Conservation (phyloP, 495 filamentous ascomycete species). For the Neurospora sp. region DNA sequence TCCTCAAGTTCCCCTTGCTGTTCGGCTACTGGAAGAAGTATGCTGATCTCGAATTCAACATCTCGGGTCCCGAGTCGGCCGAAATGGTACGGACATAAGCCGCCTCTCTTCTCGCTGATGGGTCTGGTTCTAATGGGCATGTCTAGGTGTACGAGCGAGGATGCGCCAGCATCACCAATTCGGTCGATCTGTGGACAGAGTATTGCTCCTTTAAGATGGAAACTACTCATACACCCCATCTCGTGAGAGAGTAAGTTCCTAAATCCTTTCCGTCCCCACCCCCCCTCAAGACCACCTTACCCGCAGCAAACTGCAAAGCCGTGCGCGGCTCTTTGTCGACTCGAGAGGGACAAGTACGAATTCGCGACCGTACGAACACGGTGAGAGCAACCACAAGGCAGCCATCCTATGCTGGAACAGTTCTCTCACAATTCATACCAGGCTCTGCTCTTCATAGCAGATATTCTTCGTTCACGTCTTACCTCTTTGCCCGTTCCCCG, state of each 20-base stretch:
- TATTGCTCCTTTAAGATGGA: conserved; percentile 98
- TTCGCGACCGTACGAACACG: conserved; percentile 30
- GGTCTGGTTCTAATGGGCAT: conserved; percentile 8
- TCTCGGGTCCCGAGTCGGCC: conserved; percentile 91
- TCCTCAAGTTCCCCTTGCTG: conserved; percentile 88
- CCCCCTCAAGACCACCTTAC: conserved; percentile 37
- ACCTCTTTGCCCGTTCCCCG: conserved; percentile 31
- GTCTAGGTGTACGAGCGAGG: conserved; percentile 86
- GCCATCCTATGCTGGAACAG: conserved; percentile 34
- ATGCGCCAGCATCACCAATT: conserved; percentile 83
- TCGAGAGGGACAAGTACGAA: conserved; percentile 6
- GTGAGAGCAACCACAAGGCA: conserved; percentile 45
- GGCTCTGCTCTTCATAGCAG: conserved; percentile 40
- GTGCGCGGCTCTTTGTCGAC: conserved; percentile 19
- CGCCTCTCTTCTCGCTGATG: neutral
- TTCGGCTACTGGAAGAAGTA: conserved; percentile 99
- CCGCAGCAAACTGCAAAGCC: conserved; percentile 26
- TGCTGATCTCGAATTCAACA: conserved; percentile 93
- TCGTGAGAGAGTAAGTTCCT: conserved; percentile 98
- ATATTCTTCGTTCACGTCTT: conserved; percentile 32
- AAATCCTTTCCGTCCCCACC: conserved; percentile 57
- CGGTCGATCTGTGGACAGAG: conserved; percentile 92
- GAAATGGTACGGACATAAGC: conserved; percentile 64
- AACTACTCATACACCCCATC: conserved; percentile 84
- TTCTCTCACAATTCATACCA: conserved; percentile 51